Evolutionary conservation across 352 stramenopile species (phyloP).

Genomic region (Phytophthora fragariae): DNA sequence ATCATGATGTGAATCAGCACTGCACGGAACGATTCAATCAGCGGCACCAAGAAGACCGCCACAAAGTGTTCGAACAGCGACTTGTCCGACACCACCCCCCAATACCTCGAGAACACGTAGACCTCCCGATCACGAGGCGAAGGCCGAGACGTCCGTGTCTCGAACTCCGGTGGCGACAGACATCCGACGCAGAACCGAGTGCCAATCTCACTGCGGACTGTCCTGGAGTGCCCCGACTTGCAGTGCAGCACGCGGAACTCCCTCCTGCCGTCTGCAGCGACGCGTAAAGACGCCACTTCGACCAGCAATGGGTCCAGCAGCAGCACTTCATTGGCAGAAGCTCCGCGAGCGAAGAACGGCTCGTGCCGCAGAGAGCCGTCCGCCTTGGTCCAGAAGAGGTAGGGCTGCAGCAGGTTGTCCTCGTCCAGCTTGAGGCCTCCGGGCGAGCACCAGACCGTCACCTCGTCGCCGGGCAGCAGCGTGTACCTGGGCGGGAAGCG

Average conservation of each 20-base stretch:
- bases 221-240: conserved; percentile 55
- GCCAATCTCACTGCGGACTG: conserved; percentile 38
- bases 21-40: conserved; percentile 71
- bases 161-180: conserved; percentile 59
- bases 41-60: conserved; percentile 61
- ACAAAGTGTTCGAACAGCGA: conserved; percentile 75
- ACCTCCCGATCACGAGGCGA: conserved; percentile 44
- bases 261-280: conserved; percentile 66
- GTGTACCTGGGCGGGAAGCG: conserved; percentile 74
- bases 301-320: conserved; percentile 79
- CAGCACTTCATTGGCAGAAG: conserved; percentile 67
- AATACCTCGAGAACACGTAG: conserved; percentile 88
- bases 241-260: conserved; percentile 85
- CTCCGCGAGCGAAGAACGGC: conserved; percentile 59
- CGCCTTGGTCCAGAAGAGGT: conserved; percentile 80
- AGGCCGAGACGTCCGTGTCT: conserved; percentile 27
- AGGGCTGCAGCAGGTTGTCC: conserved; percentile 80
- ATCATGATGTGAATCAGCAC: conserved; percentile 73
- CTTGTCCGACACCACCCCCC: conserved; percentile 83
- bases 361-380: conserved; percentile 67
- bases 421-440: conserved; percentile 68
- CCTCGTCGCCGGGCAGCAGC: conserved; percentile 76
- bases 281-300: conserved; percentile 80
- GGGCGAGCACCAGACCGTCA: conserved; percentile 84
- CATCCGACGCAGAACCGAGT: conserved; percentile 72